Evolutionary conservation across 306 rosid genomes (phyloP), one percentile per base, ranked within the genome.

Genomic region (Sechiopsis laciniata): DNA sequence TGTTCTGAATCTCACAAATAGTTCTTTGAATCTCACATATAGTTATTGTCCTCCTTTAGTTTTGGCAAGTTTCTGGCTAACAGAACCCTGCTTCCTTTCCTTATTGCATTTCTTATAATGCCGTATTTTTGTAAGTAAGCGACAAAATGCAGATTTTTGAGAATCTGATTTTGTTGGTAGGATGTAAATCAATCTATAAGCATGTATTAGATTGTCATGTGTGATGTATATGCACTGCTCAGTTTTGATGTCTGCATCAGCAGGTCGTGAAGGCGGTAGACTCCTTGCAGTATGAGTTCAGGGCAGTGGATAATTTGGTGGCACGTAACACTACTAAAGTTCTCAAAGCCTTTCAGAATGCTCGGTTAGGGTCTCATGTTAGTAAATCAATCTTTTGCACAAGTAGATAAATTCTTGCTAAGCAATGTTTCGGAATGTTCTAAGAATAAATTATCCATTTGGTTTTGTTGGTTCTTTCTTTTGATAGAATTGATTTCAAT

Each of bases 341-440:
- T 75, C 92, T 92, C 37, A 83, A 84, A 77, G 95, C 96, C 78
- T 92, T 88, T 78, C 95, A 85, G 76, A 84, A 87, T 75, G 91
- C 87, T 62, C 87, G 96, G 80, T 82, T 92, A 85, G 97, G 97
- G 80, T 87, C 90, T 78, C 96, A 88, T 86, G 97, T 92, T 68
- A 82, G 89, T 79, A 16, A 46, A 51, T 40, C 52, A 46, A 51
- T 64, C n/a, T 26, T 10, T n/a, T 40, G 53, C 29, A 1, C 11
- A 64, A 3, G 15, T 40, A n/a, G 52, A 40, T 15, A 66, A 66
- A 66, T 42, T 66, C 16, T 42, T 45, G 54, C 51, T 8, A 42
- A 10, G 54, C 0, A 42, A 20, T 46, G 1, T 46, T 21, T 67
- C 1, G 0, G 16, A 21, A 21, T 67, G 56, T 21, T 17, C 45